Conservation (phyloP, 2,329 filamentous ascomycete species). For the Penicillium concentricum region DNA sequence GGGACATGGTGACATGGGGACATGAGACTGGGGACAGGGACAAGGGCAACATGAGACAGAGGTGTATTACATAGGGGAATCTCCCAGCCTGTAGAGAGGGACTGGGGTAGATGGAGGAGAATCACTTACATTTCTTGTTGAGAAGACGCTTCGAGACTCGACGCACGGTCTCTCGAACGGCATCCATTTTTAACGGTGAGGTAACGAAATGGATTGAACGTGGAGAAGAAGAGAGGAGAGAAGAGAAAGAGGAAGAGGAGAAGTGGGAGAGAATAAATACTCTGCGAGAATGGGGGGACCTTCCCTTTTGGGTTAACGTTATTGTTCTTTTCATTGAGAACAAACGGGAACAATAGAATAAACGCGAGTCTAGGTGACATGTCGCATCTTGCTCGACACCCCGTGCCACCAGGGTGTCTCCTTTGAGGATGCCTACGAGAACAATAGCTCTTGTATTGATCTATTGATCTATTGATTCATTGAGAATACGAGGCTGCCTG, state of each 20-base stretch:
- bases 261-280: neutral
- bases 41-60: neutral
- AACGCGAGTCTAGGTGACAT: neutral
- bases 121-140: constrained; percentile 2
- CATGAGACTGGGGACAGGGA: neutral
- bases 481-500: neutral
- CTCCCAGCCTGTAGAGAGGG: neutral
- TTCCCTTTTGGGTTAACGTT: neutral
- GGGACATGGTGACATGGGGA: neutral
- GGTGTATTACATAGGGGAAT: neutral
- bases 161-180: neutral
- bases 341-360: neutral
- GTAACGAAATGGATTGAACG: neutral
- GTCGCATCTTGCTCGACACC: neutral
- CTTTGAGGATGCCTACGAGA: neutral
- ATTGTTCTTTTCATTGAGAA: neutral
- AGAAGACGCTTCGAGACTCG: constrained; percentile 4
- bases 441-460: neutral
- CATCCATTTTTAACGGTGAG: constrained; percentile 1
- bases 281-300: neutral
- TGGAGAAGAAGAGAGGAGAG: neutral
- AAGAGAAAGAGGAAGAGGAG: neutral
- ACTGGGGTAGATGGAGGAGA: neutral
- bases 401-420: neutral
- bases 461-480: neutral